These are phyloP conservation scores for Eutrema heterophyllum DNA, from an alignment of 345 rosid species.

Conservation along the genomic window DNA sequence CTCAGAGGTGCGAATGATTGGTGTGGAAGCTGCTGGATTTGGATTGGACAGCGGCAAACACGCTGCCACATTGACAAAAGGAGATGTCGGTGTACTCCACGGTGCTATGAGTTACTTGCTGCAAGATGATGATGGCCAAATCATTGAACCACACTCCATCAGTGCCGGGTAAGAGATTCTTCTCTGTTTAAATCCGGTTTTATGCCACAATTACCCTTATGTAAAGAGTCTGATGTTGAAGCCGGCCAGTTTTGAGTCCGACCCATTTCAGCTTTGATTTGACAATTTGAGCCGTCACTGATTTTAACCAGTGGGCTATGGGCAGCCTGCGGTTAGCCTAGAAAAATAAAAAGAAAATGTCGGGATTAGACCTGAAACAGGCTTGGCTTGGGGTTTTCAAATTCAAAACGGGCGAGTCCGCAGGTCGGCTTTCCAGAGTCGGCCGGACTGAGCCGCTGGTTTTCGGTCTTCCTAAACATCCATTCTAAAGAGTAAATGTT, in stretches of 20 bases:
- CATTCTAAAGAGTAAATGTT: neutral
- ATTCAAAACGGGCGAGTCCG: no score
- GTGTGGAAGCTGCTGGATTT: conserved; percentile 95
- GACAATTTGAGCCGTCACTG: no score
- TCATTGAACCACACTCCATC: conserved; percentile 89
- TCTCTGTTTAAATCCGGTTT: neutral
- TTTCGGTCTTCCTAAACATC: neutral
- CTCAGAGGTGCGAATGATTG: conserved; percentile 68
- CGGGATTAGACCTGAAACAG: no score
- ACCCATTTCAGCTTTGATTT: no score
- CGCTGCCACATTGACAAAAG: conserved; percentile 88
- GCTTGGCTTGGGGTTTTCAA: no score
- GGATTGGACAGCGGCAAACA: conserved; percentile 96
- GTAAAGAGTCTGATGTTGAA: no score
- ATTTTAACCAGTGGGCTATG: no score
- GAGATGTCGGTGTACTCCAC: conserved; percentile 89
- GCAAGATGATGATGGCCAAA: conserved; percentile 95
- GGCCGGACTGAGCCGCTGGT: no score
- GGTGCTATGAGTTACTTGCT: conserved; percentile 97
- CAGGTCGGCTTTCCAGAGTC: no score
- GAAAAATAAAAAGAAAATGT: no score
- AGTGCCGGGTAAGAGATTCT: conserved; percentile 70
- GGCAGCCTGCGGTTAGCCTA: no score
- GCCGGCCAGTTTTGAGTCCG: no score
- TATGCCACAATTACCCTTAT: neutral